phyloP scores from a whole-genome alignment of 1,284 basidiomycete species.

The Meripilus lineatus region DNA sequence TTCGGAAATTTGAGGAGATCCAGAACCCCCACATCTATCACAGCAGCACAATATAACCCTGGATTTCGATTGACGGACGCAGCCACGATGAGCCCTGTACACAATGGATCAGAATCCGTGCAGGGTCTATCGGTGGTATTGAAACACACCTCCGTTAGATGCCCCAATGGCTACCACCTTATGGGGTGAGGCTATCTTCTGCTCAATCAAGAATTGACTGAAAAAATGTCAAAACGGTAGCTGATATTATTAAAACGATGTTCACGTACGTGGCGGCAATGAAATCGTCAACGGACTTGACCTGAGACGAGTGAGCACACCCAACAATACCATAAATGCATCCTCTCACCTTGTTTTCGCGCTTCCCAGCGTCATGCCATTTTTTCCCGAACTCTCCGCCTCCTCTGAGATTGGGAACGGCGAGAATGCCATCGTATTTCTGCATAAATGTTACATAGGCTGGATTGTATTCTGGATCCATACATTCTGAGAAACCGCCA shows the following conservation, averaged over 20 bases:
- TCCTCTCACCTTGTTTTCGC: slow-evolving; percentile 57
- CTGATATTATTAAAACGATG: too few relatives aligned
- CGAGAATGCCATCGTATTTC: slow-evolving; percentile 71
- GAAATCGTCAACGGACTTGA: slow-evolving; percentile 80
- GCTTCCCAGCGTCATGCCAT: slow-evolving; percentile 70
- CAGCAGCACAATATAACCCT: slow-evolving; percentile 22
- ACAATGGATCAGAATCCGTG: too few relatives aligned
- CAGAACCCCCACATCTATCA: too few relatives aligned
- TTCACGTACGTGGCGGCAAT: slow-evolving; percentile 79
- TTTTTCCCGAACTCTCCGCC: slow-evolving; percentile 82
- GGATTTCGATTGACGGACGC: too few relatives aligned
- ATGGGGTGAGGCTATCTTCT: too few relatives aligned
- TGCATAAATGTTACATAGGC: slow-evolving; percentile 75
- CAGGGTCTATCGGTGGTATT: too few relatives aligned
- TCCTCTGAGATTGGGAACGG: slow-evolving; percentile 73
- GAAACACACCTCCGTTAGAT: too few relatives aligned
- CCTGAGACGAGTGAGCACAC: slow-evolving; percentile 30
- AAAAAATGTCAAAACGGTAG: too few relatives aligned
- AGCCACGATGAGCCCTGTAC: too few relatives aligned
- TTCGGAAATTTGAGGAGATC: too few relatives aligned
- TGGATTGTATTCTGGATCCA: slow-evolving; percentile 70
- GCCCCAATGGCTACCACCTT: too few relatives aligned
- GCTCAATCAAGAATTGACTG: too few relatives aligned
- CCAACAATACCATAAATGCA: slow-evolving; percentile 6
- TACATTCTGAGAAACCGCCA: slow-evolving; percentile 73